Evolutionary conservation across 2,329 filamentous ascomycete species (phyloP), one percentile per base, ranked within the genome.

Genomic region (Neonectria faginata): DNA sequence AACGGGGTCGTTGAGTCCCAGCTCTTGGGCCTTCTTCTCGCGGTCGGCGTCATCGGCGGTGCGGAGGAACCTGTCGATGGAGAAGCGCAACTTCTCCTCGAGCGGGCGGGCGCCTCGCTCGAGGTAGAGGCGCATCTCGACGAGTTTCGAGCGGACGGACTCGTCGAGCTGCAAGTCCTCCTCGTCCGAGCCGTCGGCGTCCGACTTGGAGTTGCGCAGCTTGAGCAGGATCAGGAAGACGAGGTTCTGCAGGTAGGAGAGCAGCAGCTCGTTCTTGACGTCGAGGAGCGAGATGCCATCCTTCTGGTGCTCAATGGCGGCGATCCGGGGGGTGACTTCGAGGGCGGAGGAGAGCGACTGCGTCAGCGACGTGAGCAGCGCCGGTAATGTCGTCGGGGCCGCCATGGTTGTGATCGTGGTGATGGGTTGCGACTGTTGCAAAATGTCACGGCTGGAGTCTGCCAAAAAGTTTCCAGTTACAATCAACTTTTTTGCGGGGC

Each of bases 261-360:
- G 89, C 18, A 99, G 89, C n/a, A 99, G 86, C 77, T 99, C 96
- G 80, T 97, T 98, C 82, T 99, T 99, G 69, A 93, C 89, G 76
- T 98, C 94, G 74, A 99, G 90, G 1, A 99, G 88, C 0, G 96
- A 97, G 63, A 99, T 96, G 75, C 96, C 95, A 73, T 97, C 89
- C 68, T 90, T 85, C 1, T 92, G 91, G n/a, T 92, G 88, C 53
- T 91, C 82, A 64, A 97, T 86, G 14, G 83, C 78, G n/a, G 84
- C 77, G 18, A 89, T 77, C 53, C 87, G 87, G 0, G 91, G 88
- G 0, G 90, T 85, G 6, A 90, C 89, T 63, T 94, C 88, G 50
- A 91, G 84, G 0, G 92, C 88, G 0, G 89, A 85, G 0, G 84
- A 83, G 1, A 91, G 77, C 2, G 88, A 90, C 67, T 86, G 85